These are phyloP conservation scores for Globisporangium spiculum DNA, from an alignment of 352 stramenopile genomes.

Conservation along the genomic window DNA sequence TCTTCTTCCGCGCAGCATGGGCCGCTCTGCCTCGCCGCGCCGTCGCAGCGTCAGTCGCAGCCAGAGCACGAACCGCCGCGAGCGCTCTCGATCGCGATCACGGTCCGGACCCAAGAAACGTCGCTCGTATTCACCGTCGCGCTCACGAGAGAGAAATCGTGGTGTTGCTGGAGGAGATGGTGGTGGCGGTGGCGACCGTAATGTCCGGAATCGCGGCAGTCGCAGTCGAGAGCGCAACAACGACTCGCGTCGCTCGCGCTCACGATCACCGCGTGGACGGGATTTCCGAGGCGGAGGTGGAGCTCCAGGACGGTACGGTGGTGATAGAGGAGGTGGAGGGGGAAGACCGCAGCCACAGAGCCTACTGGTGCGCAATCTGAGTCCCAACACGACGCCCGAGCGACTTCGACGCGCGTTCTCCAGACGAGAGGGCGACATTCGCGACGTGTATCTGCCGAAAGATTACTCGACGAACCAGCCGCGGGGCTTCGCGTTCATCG, in stretches of 20 bases:
- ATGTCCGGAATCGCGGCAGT: neutral
- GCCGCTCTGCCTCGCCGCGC: conserved; percentile 50
- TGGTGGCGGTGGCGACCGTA: conserved; percentile 1
- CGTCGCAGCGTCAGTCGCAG: conserved; percentile 33
- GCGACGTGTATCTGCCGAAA: conserved; percentile 66
- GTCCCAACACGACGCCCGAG: conserved; percentile 32
- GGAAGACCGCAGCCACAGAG: conserved; percentile 33
- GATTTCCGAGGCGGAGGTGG: neutral
- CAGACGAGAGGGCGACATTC: conserved; percentile 44
- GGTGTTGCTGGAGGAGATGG: conserved; percentile 13
- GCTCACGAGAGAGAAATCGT: conserved; percentile 28
- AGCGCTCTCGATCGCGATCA: conserved; percentile 39
- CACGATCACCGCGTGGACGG: conserved; percentile 25
- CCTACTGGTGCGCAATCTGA: conserved; percentile 53
- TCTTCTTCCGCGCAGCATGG: conserved; percentile 20
- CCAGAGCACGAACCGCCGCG: conserved; percentile 20
- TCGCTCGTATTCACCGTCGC: conserved; percentile 31
- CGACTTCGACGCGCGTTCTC: conserved; percentile 50
- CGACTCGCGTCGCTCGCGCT: conserved; percentile 19
- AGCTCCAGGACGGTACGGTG: conserved; percentile 7
- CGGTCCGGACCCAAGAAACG: conserved; percentile 23
- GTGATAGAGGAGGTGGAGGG: conserved; percentile 1
- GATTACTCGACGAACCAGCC: conserved; percentile 52
- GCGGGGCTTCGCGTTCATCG: conserved; percentile 82
- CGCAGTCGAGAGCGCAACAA: conserved; percentile 20